Percentiles rank a stretch among this genome's conserved stretches.
Conservation (phyloP, 148 eudicot species). For the Bassia scoparia region DNA sequence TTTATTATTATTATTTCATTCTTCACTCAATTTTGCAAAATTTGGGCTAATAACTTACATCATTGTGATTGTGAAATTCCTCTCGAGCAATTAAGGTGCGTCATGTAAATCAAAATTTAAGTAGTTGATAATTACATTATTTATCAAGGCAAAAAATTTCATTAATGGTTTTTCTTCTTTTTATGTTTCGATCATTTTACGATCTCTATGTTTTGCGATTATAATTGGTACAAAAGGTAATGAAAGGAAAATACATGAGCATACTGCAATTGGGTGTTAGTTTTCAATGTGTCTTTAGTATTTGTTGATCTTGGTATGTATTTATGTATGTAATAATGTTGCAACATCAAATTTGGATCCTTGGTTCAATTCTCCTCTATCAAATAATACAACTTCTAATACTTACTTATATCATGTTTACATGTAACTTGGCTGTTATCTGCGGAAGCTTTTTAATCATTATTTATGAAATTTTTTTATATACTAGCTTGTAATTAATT, state of each 20-base stretch:
- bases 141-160: not conserved
- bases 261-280: not conserved
- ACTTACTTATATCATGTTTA: not conserved
- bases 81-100: not conserved
- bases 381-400: not conserved
- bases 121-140: slow-evolving; percentile 7
- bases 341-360: slow-evolving; percentile 16
- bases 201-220: not conserved
- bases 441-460: too few relatives aligned
- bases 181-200: not conserved
- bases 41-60: not conserved
- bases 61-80: not conserved
- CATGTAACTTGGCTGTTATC: slow-evolving; percentile 15
- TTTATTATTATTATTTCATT: not conserved
- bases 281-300: not conserved
- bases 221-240: not conserved
- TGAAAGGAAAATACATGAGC: not conserved
- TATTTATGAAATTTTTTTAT: too few relatives aligned
- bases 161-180: not conserved
- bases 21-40: not conserved
- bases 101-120: not conserved
- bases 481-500: too few relatives aligned
- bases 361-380: not conserved
- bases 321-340: not conserved
- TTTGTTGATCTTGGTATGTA: not conserved